Conservation (phyloP, 1,284 basidiomycete genomes). For the Neolentinus lepideus region DNA sequence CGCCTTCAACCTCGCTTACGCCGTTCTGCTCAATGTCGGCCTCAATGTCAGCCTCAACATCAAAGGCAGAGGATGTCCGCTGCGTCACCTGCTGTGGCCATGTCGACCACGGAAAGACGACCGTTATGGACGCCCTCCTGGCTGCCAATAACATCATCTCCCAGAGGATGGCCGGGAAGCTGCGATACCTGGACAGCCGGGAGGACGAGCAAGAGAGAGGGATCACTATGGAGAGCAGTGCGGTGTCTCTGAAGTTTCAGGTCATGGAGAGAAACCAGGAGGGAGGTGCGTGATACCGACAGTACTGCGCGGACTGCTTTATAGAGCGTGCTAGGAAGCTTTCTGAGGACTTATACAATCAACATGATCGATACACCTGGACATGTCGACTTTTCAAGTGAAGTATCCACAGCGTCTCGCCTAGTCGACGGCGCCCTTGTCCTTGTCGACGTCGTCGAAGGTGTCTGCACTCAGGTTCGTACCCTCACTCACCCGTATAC, state of each 20-base stretch:
- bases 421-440: slow-evolving; percentile 95
- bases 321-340: slow-evolving; percentile 37
- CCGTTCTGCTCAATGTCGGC: too few relatives aligned
- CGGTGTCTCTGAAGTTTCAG: slow-evolving; percentile 82
- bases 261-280: too few relatives aligned
- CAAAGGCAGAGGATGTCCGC: slow-evolving; percentile 54
- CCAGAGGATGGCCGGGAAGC: slow-evolving; percentile 89
- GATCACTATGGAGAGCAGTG: slow-evolving; percentile 98
- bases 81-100: slow-evolving; percentile 80
- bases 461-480: slow-evolving; percentile 92
- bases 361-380: slow-evolving; percentile 99
- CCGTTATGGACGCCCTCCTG: slow-evolving; percentile 91
- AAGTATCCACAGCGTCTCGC: slow-evolving; percentile 92
- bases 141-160: slow-evolving; percentile 99
- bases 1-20: too few relatives aligned
- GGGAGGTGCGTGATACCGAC: slow-evolving; percentile 28
- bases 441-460: slow-evolving; percentile 97
- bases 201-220: slow-evolving; percentile 98
- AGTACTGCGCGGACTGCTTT: slow-evolving; percentile 22
- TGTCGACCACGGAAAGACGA: slow-evolving; percentile 92
- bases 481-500: not conserved
- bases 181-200: slow-evolving; percentile 92
- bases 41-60: slow-evolving; percentile 32
- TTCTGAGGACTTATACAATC: slow-evolving; percentile 64
- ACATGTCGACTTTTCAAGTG: slow-evolving; percentile 97